Base-by-base conservation (phyloP, 2,329 filamentous ascomycete species). In the Aureobasidium sp. region DNA sequence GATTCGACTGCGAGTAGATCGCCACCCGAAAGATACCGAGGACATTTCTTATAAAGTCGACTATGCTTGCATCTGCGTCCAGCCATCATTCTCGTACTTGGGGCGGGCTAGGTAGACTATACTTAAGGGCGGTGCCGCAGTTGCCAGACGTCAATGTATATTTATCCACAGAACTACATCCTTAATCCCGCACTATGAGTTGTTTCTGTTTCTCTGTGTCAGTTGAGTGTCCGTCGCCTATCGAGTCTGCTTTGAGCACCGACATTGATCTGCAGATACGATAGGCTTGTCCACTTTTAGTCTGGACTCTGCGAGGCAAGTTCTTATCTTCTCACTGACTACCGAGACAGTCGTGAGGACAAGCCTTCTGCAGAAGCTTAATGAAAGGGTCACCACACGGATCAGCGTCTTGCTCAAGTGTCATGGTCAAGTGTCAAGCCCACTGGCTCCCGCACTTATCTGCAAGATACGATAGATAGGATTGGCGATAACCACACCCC, bases 331-430 rank as follows among this genome's bases (percentile, higher is more conserved):
- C 13, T 7, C 24, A 29, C 24, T 55, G 39, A 46, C n/a, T 46
- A 34, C 39, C 53, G 53, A 46, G 53, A 57, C 53, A 44, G 1
- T 57, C 17, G 9, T 20, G 8, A 27, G 32, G 32, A 15, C 55
- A 59, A 59, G 43, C 55, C 55, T 59, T 48, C 41, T 34, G 43
- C 34, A 47, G 46, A 59, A 47, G 55, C 55, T 59, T 59, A 48
- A 48, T 32, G 43, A 48, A 32, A 27, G 29, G 32, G 32, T 15
- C 7, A 48, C 27, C 36, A 48, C 32, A 24, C 20, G 34, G 55
- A 59, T 47, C 47, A 59, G 43, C 55, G 48, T 29, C 29, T 39
- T 37, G 20, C 20, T 20, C 20, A 20, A 20, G 20, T 20, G 20
- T 20, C 20, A 20, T 20, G 24, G 29, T 59, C 27, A 59, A 39